A percentile compares a stretch with the other conserved stretches of the same genome.
Conservation (phyloP, 805 yeast genomes). For the Yarrowia sp. region DNA sequence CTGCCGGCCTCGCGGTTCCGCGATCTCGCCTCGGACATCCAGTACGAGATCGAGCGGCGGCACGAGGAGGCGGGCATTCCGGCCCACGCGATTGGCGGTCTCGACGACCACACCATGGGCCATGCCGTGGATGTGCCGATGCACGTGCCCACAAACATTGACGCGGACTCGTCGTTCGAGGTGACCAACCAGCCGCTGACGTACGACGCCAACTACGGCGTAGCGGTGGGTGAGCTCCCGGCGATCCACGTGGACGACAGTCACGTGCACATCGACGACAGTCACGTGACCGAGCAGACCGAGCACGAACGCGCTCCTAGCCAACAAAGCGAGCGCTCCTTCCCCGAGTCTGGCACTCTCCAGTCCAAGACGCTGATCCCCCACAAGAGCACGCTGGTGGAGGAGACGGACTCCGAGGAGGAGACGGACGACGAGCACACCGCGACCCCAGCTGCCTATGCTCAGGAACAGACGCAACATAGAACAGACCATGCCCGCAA, state of each 20-base stretch:
- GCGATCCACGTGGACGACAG: conserved; percentile 1
- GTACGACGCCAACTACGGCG: not conserved
- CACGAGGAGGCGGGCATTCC: conserved; percentile 33
- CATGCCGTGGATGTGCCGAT: conserved; percentile 5
- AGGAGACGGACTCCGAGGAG: conserved; percentile 85
- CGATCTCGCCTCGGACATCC: conserved; percentile 86
- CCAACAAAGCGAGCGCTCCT: conserved; percentile 1
- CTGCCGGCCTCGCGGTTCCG: conserved; percentile 79
- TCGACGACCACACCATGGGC: conserved; percentile 1
- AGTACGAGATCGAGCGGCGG: conserved; percentile 81
- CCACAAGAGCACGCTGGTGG: conserved; percentile 75
- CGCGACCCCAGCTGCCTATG: not conserved
- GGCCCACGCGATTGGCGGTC: not conserved
- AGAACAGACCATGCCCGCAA: not conserved
- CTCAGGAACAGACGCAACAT: no score
- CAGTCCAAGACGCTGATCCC: conserved; percentile 70
- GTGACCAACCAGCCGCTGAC: conserved; percentile 5
- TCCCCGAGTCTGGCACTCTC: conserved; percentile 41
- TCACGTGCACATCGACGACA: not conserved
- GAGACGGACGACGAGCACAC: conserved; percentile 39
- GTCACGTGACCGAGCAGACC: not conserved
- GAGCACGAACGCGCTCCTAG: conserved; percentile 13
- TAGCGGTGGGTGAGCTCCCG: not conserved
- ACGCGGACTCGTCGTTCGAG: not conserved
- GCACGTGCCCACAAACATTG: not conserved